These are phyloP conservation scores for Secale cereale DNA, from an alignment of 176 grass and related monocot genomes.

Conservation along the genomic window DNA sequence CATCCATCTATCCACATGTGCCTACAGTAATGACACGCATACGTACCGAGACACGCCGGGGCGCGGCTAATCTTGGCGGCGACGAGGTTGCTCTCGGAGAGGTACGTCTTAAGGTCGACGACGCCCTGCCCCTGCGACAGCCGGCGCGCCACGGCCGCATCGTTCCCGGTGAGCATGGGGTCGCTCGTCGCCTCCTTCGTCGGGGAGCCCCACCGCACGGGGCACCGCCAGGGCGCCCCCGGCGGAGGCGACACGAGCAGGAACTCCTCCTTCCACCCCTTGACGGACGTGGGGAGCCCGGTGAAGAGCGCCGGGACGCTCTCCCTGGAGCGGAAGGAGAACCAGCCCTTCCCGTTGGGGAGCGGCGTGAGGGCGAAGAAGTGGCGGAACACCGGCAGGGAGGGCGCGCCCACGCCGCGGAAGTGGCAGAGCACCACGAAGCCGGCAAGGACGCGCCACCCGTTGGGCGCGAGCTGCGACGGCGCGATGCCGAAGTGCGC, in stretches of 20 bases:
- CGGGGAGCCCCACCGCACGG: constrained; percentile 24
- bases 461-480: constrained; percentile 44
- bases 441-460: constrained; percentile 29
- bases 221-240: constrained; percentile 29
- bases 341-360: constrained; percentile 38
- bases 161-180: constrained; percentile 20
- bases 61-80: constrained; percentile 45
- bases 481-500: constrained; percentile 39
- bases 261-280: constrained; percentile 50
- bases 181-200: constrained; percentile 24
- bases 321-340: constrained; percentile 37
- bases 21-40: too few relatives aligned
- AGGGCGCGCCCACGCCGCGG: constrained; percentile 24
- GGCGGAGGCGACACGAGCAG: constrained; percentile 32
- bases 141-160: constrained; percentile 9
- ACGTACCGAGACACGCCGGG: background rate
- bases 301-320: constrained; percentile 27
- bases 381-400: constrained; percentile 33
- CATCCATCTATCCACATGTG: background rate
- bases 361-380: constrained; percentile 32
- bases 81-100: constrained; percentile 45
- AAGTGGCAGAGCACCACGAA: constrained; percentile 47
- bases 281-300: constrained; percentile 22
- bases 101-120: constrained; percentile 37
- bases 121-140: constrained; percentile 35